Evolutionary conservation across 208 protist species (phyloP).

Genomic region (Porcisia hertigi): DNA sequence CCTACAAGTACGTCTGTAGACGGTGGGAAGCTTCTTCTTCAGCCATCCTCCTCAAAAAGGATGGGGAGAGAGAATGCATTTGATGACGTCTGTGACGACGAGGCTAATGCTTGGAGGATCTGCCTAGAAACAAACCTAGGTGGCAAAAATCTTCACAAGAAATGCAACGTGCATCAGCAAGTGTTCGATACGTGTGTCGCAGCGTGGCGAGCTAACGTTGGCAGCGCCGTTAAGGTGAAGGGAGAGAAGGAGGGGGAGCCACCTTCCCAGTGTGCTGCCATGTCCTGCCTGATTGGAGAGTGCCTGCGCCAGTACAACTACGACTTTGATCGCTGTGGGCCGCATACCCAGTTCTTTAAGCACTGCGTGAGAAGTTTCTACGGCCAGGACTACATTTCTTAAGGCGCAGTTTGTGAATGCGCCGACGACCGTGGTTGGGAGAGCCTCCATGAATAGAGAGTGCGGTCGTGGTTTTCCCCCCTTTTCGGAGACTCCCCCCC

Average conservation of each 20-base stretch:
- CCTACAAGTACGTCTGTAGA: neutral
- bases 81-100: conserved; percentile 55
- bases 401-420: neutral
- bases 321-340: conserved; percentile 71
- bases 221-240: conserved; percentile 45
- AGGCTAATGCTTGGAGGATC: conserved; percentile 57
- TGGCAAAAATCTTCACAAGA: conserved; percentile 27
- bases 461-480: neutral
- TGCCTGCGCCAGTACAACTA: conserved; percentile 78
- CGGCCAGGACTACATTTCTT: conserved; percentile 63
- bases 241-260: conserved; percentile 80
- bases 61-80: conserved; percentile 20
- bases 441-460: neutral
- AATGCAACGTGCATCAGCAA: conserved; percentile 35
- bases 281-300: conserved; percentile 74
- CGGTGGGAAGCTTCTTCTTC: neutral
- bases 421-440: neutral
- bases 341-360: conserved; percentile 78
- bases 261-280: conserved; percentile 68
- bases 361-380: conserved; percentile 82
- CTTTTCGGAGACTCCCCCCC: neutral
- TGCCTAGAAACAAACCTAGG: conserved; percentile 67
- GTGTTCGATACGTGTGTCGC: conserved; percentile 66
- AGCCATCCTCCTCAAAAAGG: neutral
- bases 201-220: conserved; percentile 51